Conservation (phyloP, 192 early-diverging fungal species). For the Cetraspora pellucida region DNA sequence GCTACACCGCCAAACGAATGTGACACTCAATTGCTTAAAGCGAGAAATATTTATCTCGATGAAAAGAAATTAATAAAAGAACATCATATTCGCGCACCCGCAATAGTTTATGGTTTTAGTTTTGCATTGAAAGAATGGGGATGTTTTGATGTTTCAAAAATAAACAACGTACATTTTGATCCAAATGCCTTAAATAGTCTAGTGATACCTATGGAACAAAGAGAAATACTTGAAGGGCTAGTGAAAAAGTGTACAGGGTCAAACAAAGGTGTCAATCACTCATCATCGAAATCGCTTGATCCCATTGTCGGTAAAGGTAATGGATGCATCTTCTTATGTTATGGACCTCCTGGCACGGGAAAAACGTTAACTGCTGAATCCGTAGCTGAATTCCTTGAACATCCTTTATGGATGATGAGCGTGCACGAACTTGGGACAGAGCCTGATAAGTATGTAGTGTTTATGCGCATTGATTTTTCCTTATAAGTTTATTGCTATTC, state of each 20-base stretch:
- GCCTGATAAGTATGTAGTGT: too few species aligned
- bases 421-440: too few species aligned
- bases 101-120: not conserved
- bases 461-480: not conserved
- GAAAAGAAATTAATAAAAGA: not conserved
- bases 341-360: slow-evolving; percentile 58
- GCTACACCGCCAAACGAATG: not conserved
- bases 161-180: not conserved
- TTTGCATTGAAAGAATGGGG: slow-evolving; percentile 3
- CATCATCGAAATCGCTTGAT: slow-evolving; percentile 46
- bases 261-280: not conserved
- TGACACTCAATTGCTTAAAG: not conserved
- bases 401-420: slow-evolving; percentile 54
- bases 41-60: not conserved
- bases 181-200: not conserved
- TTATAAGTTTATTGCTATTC: slow-evolving; percentile 55
- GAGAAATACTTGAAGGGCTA: not conserved
- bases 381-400: slow-evolving; percentile 54
- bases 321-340: slow-evolving; percentile 56
- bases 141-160: not conserved
- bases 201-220: not conserved
- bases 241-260: not conserved
- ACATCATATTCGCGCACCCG: not conserved
- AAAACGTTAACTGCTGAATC: slow-evolving; percentile 64
- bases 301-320: slow-evolving; percentile 55